These are phyloP conservation scores for Pisolithus orientalis DNA, from an alignment of 768 basidiomycete genomes.

Conservation along the genomic window DNA sequence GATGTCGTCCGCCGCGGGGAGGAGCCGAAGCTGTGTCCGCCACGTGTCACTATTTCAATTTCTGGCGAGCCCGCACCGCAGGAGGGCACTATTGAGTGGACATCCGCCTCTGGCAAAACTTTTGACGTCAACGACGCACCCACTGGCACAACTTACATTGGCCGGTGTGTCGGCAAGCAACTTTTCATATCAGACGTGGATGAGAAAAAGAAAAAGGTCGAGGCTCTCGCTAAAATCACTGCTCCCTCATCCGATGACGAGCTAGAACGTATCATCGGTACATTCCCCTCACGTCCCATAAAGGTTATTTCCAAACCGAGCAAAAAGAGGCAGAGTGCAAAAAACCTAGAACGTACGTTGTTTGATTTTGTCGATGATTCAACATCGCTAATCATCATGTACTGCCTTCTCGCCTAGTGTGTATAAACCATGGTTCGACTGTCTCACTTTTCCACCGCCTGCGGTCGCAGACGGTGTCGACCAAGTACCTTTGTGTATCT, in stretches of 20 bases:
- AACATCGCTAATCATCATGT: constrained; percentile 6
- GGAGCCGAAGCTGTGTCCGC: constrained; percentile 68
- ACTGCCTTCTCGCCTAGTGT: constrained; percentile 45
- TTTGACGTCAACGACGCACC: constrained; percentile 79
- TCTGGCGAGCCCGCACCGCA: constrained; percentile 85
- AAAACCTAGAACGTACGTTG: constrained; percentile 83
- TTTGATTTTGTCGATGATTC: constrained; percentile 1
- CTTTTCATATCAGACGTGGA: constrained; percentile 93
- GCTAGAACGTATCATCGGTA: constrained; percentile 77
- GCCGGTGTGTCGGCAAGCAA: constrained; percentile 90
- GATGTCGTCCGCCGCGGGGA: constrained; percentile 70
- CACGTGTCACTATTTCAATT: constrained; percentile 83
- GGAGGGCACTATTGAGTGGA: constrained; percentile 87
- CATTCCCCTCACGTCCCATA: constrained; percentile 91
- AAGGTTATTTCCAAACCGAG: constrained; percentile 98
- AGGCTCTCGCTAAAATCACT: constrained; percentile 85
- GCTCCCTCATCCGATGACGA: constrained; percentile 76
- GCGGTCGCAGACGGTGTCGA: constrained; percentile 91
- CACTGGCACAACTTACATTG: constrained; percentile 81
- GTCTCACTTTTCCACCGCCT: constrained; percentile 95
- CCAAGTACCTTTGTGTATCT: constrained; percentile 94
- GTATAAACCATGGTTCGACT: constrained; percentile 93
- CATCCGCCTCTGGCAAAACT: constrained; percentile 73
- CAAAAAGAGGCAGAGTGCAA: constrained; percentile 92
- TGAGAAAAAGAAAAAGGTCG: constrained; percentile 93